phyloP scores from a whole-genome alignment of 495 filamentous ascomycete species.

The Amphirosellinia nigrospora region DNA sequence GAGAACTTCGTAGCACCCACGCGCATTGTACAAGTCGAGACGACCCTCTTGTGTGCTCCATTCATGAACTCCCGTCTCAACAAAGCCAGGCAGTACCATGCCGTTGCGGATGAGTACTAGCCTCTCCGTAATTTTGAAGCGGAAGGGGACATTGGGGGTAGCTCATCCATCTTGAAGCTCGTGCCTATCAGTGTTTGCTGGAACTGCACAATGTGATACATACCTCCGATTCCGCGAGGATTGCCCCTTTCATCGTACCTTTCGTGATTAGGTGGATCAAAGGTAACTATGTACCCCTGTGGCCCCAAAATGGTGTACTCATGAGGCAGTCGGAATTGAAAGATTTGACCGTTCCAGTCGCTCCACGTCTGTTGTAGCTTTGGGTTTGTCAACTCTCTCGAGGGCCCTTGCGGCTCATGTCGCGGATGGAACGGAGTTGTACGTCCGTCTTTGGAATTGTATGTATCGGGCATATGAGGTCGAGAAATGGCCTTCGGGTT shows the following conservation, averaged over 20 bases:
- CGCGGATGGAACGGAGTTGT: neutral
- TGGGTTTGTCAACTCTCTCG: neutral
- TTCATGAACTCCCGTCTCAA: conserved; percentile 17
- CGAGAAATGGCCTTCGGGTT: conserved; percentile 16
- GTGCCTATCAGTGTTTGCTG: neutral
- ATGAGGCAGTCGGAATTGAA: conserved; percentile 17
- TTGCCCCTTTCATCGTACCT: conserved; percentile 3
- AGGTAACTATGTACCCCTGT: conserved; percentile 9
- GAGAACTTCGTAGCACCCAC: conserved; percentile 1
- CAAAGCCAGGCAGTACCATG: conserved; percentile 13
- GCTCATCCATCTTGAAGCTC: neutral
- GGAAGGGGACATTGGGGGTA: conserved; percentile 1
- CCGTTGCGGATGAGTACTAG: conserved; percentile 19
- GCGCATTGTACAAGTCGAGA: conserved; percentile 1
- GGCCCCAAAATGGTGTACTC: conserved; percentile 12
- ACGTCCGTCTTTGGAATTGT: neutral
- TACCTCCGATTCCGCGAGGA: conserved; percentile 12
- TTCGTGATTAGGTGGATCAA: conserved; percentile 1
- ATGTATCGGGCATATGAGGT: neutral
- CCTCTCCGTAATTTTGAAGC: neutral
- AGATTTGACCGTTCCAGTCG: neutral
- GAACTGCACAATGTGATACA: neutral
- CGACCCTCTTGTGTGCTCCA: conserved; percentile 3
- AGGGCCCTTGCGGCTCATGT: neutral
- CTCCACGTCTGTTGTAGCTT: neutral